Percentiles rank a stretch among this genome's conserved stretches.
phyloP scores from a whole-genome alignment of 768 basidiomycete species.

The Kwoniella botswanensis region DNA sequence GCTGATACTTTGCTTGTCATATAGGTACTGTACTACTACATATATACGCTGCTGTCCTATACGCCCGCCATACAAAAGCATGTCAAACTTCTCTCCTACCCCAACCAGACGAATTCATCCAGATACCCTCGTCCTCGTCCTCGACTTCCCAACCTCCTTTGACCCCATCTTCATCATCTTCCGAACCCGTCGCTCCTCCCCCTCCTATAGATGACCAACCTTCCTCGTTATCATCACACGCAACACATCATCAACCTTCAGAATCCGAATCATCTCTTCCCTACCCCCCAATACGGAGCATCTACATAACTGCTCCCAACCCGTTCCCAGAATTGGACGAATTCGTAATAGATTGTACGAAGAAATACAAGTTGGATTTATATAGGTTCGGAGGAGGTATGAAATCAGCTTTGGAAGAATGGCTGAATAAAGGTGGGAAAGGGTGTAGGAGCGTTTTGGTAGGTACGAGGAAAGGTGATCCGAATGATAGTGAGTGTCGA shows the following conservation, averaged over 20 bases:
- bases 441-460: constrained; percentile 80
- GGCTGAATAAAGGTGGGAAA: constrained; percentile 64
- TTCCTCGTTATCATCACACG: background rate
- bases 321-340: constrained; percentile 82
- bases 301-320: constrained; percentile 89
- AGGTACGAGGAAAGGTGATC: constrained; percentile 86
- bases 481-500: constrained; percentile 79
- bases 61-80: constrained; percentile 33
- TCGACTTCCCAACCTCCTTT: background rate
- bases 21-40: constrained; percentile 93
- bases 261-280: constrained; percentile 12
- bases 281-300: constrained; percentile 56
- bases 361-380: constrained; percentile 75
- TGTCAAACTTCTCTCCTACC: background rate
- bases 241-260: constrained; percentile 54
- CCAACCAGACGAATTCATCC: constrained; percentile 50
- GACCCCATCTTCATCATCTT: constrained; percentile 12
- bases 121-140: constrained; percentile 4
- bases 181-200: constrained; percentile 22
- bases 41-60: constrained; percentile 76
- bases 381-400: constrained; percentile 69
- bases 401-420: constrained; percentile 74
- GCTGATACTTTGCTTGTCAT: constrained; percentile 1
- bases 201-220: constrained; percentile 43
- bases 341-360: constrained; percentile 73